These are phyloP conservation scores for Boeremia exigua DNA, from an alignment of 2,329 filamentous ascomycete species.

Conservation along the genomic window DNA sequence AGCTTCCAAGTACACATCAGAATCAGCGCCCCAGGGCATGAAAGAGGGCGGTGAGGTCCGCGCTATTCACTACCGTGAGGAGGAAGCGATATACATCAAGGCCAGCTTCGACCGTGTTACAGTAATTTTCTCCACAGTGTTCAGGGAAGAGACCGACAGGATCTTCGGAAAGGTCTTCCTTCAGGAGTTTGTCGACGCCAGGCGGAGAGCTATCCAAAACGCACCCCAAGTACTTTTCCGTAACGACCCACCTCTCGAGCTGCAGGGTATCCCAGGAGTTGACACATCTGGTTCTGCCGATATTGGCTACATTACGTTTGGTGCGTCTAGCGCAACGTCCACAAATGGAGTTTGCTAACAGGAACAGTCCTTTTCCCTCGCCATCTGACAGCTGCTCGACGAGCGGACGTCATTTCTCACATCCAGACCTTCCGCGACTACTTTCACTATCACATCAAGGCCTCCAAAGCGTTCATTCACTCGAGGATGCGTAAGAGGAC, in stretches of 20 bases:
- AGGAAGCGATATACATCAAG: conserved; percentile 99
- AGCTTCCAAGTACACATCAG: conserved; percentile 89
- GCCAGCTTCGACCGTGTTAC: conserved; percentile 96
- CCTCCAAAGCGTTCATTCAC: conserved; percentile 98
- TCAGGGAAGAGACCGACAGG: conserved; percentile 95
- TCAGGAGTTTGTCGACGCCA: conserved; percentile 96
- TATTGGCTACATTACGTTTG: conserved; percentile 97
- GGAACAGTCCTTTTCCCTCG: conserved; percentile 86
- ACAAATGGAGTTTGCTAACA: conserved; percentile 22
- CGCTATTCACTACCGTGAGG: conserved; percentile 97
- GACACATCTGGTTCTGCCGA: conserved; percentile 75
- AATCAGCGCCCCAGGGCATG: conserved; percentile 90
- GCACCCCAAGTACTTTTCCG: conserved; percentile 96
- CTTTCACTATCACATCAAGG: conserved; percentile 99
- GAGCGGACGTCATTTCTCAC: conserved; percentile 95
- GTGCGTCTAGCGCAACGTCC: conserved; percentile 58
- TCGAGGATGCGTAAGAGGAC: conserved; percentile 97
- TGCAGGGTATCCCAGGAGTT: conserved; percentile 86
- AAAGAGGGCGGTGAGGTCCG: conserved; percentile 90
- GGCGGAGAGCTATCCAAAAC: conserved; percentile 94
- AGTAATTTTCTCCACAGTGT: conserved; percentile 98
- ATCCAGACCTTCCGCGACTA: conserved; percentile 99
- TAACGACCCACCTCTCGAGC: conserved; percentile 90
- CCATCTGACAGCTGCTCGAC: conserved; percentile 87
- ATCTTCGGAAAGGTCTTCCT: conserved; percentile 99